phyloP scores from a whole-genome alignment of 2,329 filamentous ascomycete genomes.

The Microsporum ferrugineum region DNA sequence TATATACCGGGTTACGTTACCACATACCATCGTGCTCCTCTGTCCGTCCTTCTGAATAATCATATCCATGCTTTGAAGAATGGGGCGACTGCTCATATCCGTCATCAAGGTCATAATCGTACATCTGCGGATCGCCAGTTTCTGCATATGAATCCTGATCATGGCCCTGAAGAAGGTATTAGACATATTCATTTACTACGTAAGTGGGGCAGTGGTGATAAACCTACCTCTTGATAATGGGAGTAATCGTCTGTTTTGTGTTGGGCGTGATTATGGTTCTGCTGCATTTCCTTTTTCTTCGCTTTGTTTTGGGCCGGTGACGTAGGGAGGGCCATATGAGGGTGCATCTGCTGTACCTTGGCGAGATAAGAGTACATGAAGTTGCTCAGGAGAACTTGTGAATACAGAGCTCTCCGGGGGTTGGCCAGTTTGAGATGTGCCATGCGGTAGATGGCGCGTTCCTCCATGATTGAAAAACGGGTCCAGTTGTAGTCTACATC shows the following conservation, averaged over 20 bases:
- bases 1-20: conserved; percentile 19
- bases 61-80: conserved; percentile 32
- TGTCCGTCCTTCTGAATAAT: conserved; percentile 25
- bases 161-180: conserved; percentile 14
- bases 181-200: background rate
- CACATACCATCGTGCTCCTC: conserved; percentile 39
- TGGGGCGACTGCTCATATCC: conserved; percentile 25
- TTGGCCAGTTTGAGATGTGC: conserved; percentile 99
- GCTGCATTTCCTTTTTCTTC: conserved; percentile 22
- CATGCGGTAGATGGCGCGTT: conserved; percentile 96
- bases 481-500: conserved; percentile 96
- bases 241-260: conserved; percentile 34
- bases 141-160: conserved; percentile 31
- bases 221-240: conserved; percentile 33
- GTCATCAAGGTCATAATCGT: conserved; percentile 40
- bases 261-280: conserved; percentile 18
- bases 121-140: conserved; percentile 41
- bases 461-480: conserved; percentile 85
- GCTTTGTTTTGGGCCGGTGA: conserved; percentile 57
- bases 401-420: conserved; percentile 78
- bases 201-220: background rate
- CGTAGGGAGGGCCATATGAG: conserved; percentile 80
- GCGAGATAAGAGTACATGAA: conserved; percentile 99
- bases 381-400: conserved; percentile 91
- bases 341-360: conserved; percentile 98